Base-by-base conservation (phyloP, 176 grass and related monocot species). In the Secale cereale region DNA sequence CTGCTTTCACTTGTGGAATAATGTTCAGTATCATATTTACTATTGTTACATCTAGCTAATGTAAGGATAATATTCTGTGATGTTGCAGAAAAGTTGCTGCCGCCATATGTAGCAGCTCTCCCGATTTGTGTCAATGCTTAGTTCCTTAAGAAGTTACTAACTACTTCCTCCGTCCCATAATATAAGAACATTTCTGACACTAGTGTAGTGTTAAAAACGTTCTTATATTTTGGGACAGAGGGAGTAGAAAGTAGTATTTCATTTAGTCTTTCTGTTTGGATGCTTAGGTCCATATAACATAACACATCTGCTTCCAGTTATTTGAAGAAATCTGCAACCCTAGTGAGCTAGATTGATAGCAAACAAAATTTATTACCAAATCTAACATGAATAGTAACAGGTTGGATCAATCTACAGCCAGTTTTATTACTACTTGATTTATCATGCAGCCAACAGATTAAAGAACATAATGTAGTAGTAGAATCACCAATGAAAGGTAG, bases 401-500 rank as follows among this genome's bases (percentile, higher is more conserved):
- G 19, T 8, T 19, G 17, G 2, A 57, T 22, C 2, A 57, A 57
- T 22, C 1, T 22, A 20, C 5, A 54, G 54, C 22, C 25, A 70
- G 30, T 67, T 87, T 78, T 78, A 70, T 57, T 57, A 48, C 35
- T 35, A 5, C 4, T 5, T 50, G 46, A 17, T 50, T 50, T 50
- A 50, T 50, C 1, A 75, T 72, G 29, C 48, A 85, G 71, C 16
- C 27, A 79, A 83, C 63, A 78, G 67, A 84, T 25, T 61, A 81
- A 80, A 56, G 17, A 85, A 86, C 71, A 27, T 48, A 84, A 89
- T 33, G 10, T 40, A 10, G 10, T 40, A 39, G 36, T 77, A 85
- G 82, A 83, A 89, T 86, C 15, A 79, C 17, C 66, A 79, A 61
- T 60, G 79, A 12, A 23, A 89, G 14, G 62, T 37, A 26, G 56